Evolutionary conservation across 2,329 filamentous ascomycete genomes (phyloP), one percentile per base, ranked within the genome.

Genomic region (Penicillium concentricum): DNA sequence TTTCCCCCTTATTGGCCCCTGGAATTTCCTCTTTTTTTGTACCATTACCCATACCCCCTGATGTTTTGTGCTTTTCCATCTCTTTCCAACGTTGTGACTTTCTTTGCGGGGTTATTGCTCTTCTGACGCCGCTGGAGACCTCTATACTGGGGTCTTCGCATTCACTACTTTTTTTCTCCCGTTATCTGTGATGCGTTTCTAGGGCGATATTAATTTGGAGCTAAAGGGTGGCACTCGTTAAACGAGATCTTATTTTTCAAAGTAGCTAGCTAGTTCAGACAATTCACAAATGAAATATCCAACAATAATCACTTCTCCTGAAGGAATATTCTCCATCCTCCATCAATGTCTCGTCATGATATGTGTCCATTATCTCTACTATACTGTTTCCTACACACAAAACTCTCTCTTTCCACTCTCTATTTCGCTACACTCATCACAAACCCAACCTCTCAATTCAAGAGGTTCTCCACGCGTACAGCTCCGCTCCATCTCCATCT

Each of bases 381-480:
- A n/a, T n/a, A n/a, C n/a, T n/a, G n/a, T n/a, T n/a, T n/a, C n/a
- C n/a, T n/a, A n/a, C n/a, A n/a, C n/a, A n/a, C n/a, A n/a, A n/a
- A n/a, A n/a, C n/a, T n/a, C n/a, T 22, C 18, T 13, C 32, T 20
- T 20, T 26, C 50, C 37, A 34, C 1, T 18, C 28, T 45, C 10
- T n/a, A 24, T 59, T 46, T 59, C 45, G 41, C 62, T 15, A 58
- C 78, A 83, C 0, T 67, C 68, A 10, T 77, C 77, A 54, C 80
- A 83, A 2, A 44, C 51, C 76, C 79, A 83, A 15, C 63, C 54
- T 1, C 52, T 51, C 4, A 80, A 54, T 18, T 77, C 72, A 2
- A 66, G 64, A 0, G 78, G 75, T 2, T 71, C 71, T 0, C 76
- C 79, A 0, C 68, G 67, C 0, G 76, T 78, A 59, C 81, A 83